These are phyloP conservation scores for Podospora pseudocomata DNA, from an alignment of 495 filamentous ascomycete species.

Conservation along the genomic window DNA sequence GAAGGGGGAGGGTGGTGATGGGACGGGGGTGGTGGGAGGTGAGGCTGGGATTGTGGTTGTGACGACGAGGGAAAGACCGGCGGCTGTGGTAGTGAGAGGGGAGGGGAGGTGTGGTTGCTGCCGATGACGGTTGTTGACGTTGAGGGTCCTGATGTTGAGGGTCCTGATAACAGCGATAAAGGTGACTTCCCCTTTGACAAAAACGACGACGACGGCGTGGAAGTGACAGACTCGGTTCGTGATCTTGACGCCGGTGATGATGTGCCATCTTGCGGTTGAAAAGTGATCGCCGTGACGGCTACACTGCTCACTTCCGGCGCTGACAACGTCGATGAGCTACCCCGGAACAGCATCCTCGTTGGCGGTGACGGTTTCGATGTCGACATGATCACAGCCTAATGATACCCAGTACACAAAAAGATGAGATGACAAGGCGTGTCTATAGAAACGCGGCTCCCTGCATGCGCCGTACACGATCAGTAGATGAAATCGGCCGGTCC, in stretches of 20 bases:
- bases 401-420: not conserved
- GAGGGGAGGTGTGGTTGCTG: conserved; percentile 1
- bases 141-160: not conserved
- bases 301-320: conserved; percentile 15
- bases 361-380: conserved; percentile 1
- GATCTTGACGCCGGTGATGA: not conserved
- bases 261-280: not conserved
- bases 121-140: not conserved
- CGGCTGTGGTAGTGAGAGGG: not conserved
- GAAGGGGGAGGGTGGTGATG: too few relatives aligned
- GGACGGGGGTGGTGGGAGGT: not conserved
- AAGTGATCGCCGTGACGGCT: conserved; percentile 5
- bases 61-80: not conserved
- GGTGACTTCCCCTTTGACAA: not conserved
- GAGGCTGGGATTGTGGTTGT: not conserved
- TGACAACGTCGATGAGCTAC: conserved; percentile 6
- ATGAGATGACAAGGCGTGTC: not conserved
- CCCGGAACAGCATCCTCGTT: not conserved
- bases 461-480: not conserved
- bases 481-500: not conserved
- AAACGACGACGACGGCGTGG: not conserved
- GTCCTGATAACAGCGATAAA: not conserved
- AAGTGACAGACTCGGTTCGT: not conserved
- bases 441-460: not conserved
- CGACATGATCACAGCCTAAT: not conserved